These are phyloP conservation scores for Ceratobasidium sp. DNA, from an alignment of 1,284 basidiomycete genomes.

Conservation along the genomic window DNA sequence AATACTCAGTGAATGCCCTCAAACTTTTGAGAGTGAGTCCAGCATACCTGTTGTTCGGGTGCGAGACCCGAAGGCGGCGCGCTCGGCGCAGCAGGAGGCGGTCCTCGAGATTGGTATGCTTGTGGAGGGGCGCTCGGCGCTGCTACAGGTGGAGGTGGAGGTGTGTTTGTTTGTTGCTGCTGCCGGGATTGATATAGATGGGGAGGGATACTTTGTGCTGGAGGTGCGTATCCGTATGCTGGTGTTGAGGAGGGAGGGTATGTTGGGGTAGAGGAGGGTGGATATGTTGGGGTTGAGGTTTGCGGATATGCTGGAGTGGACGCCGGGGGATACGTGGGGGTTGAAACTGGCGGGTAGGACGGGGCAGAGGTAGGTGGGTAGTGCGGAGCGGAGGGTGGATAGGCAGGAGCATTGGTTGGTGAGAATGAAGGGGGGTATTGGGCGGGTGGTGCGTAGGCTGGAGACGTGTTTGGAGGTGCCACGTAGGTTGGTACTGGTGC, in stretches of 20 bases:
- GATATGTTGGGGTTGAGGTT: slow-evolving; percentile 2
- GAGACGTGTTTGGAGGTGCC: not conserved
- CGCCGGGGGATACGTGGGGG: not conserved
- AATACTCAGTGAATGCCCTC: not conserved
- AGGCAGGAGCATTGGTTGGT: slow-evolving; percentile 10
- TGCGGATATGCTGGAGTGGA: not conserved
- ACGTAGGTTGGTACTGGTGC: no score
- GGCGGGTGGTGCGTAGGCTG: not conserved
- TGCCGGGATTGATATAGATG: slow-evolving; percentile 32
- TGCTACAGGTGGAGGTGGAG: not conserved
- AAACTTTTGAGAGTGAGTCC: no score
- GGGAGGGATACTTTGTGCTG: slow-evolving; percentile 23
- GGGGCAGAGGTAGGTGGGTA: slow-evolving; percentile 21
- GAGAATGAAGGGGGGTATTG: slow-evolving; percentile 26
- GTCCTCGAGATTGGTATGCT: slow-evolving; percentile 26
- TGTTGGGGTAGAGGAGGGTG: not conserved
- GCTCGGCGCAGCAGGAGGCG: not conserved
- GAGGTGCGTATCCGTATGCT: not conserved
- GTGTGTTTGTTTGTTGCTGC: slow-evolving; percentile 11
- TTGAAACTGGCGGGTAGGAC: slow-evolving; percentile 19
- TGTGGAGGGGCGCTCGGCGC: not conserved
- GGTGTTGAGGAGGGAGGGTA: slow-evolving; percentile 16
- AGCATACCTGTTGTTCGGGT: slow-evolving; percentile 38
- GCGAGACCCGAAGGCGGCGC: slow-evolving; percentile 30
- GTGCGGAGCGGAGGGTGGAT: slow-evolving; percentile 11